phyloP scores from a whole-genome alignment of 2,329 filamentous ascomycete genomes.

The Trichoderma oligosporum region DNA sequence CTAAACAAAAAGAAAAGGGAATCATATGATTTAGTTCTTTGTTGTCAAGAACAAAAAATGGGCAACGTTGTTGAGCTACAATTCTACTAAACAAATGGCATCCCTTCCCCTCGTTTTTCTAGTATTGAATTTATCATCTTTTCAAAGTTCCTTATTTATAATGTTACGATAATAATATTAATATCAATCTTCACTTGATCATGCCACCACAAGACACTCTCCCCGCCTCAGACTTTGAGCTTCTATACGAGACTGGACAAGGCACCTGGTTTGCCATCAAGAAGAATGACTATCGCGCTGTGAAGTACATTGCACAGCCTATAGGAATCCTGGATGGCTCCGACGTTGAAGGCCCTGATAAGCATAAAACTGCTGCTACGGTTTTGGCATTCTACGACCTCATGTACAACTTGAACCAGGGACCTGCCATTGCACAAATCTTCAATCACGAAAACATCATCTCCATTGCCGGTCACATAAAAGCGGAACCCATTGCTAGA shows the following conservation, averaged over 20 bases:
- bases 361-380: slow-evolving; percentile 14
- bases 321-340: slow-evolving; percentile 20
- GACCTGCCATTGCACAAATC: slow-evolving; percentile 33
- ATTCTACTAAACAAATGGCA: neutral
- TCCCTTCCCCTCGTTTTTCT: neutral
- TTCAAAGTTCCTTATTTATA: too few species aligned
- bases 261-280: slow-evolving; percentile 33
- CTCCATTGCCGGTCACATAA: slow-evolving; percentile 39
- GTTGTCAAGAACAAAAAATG: neutral
- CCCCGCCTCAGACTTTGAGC: slow-evolving; percentile 25
- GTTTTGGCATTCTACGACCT: slow-evolving; percentile 26
- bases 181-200: too few species aligned
- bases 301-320: slow-evolving; percentile 34
- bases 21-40: too few species aligned
- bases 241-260: slow-evolving; percentile 30
- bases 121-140: neutral
- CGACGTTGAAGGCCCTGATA: neutral
- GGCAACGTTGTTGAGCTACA: too few species aligned
- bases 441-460: slow-evolving; percentile 51
- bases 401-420: slow-evolving; percentile 31
- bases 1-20: neutral
- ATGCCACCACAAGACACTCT: neutral
- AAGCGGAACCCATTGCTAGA: slow-evolving; percentile 23
- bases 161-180: too few species aligned
- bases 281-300: slow-evolving; percentile 29